Evolutionary conservation across 371 early-diverging fungal genomes (phyloP).

Genomic region (Blyttiomyces sp.): DNA sequence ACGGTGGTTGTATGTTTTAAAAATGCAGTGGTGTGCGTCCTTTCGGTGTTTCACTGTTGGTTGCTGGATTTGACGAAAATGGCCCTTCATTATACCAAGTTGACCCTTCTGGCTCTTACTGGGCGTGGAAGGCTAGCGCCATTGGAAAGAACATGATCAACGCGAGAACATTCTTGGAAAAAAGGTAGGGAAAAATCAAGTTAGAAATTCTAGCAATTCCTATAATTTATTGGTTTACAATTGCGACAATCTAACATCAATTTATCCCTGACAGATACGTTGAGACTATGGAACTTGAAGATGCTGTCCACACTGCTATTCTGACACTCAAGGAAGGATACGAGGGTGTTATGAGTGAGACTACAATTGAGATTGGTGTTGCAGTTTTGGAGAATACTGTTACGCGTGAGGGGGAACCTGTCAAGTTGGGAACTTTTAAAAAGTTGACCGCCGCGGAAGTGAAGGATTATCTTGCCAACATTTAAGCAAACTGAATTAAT

Average conservation of each 20-base stretch:
- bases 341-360: conserved; percentile 93
- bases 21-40: conserved; percentile 92
- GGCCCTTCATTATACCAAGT: conserved; percentile 96
- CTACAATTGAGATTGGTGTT: conserved; percentile 92
- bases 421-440: conserved; percentile 58
- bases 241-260: background rate
- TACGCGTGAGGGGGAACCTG: conserved; percentile 56
- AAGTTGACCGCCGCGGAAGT: conserved; percentile 75
- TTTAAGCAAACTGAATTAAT: no score
- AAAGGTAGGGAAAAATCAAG: conserved; percentile 67
- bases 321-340: conserved; percentile 97
- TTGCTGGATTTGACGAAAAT: conserved; percentile 91
- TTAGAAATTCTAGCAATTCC: no score
- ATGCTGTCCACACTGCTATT: conserved; percentile 97
- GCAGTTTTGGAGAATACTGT: conserved; percentile 57
- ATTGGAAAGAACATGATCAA: conserved; percentile 99
- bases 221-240: no score
- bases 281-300: conserved; percentile 93
- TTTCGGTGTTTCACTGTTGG: conserved; percentile 96
- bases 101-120: conserved; percentile 98
- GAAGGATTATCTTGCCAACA: conserved; percentile 94
- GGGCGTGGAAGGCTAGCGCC: conserved; percentile 97
- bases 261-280: conserved; percentile 57
- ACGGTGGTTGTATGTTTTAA: background rate
- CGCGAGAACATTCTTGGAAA: conserved; percentile 97